Conservation (phyloP, 768 basidiomycete species). For the Termitomyces sp. region DNA sequence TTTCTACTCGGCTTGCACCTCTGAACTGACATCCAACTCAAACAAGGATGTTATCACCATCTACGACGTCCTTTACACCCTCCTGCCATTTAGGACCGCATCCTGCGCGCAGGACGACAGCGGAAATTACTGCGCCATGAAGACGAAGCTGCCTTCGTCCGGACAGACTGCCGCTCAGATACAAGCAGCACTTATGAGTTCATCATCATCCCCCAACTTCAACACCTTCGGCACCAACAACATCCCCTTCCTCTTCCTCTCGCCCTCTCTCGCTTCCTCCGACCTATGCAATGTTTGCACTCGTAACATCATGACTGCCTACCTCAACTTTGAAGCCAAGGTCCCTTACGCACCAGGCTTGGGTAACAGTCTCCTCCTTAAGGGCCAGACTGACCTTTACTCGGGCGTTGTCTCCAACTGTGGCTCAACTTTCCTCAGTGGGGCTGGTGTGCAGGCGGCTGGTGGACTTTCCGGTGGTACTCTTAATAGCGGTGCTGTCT, state of each 20-base stretch:
- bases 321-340: conserved; percentile 68
- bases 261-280: conserved; percentile 37
- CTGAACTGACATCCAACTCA: conserved; percentile 56
- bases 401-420: conserved; percentile 55
- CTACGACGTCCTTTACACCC: conserved; percentile 79
- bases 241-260: conserved; percentile 78
- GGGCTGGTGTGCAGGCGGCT: conserved; percentile 57
- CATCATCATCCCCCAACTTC: conserved; percentile 45
- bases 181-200: conserved; percentile 23
- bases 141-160: conserved; percentile 31
- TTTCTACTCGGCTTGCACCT: conserved; percentile 67
- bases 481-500: conserved; percentile 18
- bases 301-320: conserved; percentile 65
- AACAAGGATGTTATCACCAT: conserved; percentile 46
- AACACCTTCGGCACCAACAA: conserved; percentile 50
- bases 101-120: conserved; percentile 72
- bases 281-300: conserved; percentile 81
- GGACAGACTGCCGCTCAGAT: conserved; percentile 19
- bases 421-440: conserved; percentile 62
- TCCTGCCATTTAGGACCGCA: conserved; percentile 59
- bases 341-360: conserved; percentile 77
- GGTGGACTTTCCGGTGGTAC: conserved; percentile 45
- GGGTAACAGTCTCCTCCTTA: conserved; percentile 53
- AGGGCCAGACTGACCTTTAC: conserved; percentile 65
- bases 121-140: conserved; percentile 63